These are phyloP conservation scores for Dioszegia aurantiaca DNA, from an alignment of 768 basidiomycete species.

Conservation along the genomic window DNA sequence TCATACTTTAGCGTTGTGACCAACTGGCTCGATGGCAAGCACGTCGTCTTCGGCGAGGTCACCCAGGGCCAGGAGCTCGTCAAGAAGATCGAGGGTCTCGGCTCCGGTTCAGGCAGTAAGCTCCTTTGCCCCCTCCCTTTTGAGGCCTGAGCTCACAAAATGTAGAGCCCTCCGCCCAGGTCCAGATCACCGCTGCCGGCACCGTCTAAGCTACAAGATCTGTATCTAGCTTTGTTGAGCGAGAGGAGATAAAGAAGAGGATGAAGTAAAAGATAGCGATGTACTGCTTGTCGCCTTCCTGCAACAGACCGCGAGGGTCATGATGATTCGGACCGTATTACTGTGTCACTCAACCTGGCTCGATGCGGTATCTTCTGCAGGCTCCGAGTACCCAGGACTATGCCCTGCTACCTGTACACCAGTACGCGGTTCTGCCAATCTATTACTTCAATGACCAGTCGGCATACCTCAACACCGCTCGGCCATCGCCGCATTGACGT, in stretches of 20 bases:
- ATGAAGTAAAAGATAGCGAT: conserved; percentile 15
- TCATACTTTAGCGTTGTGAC: conserved; percentile 51
- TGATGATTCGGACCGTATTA: too few relatives aligned
- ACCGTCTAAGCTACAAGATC: conserved; percentile 17
- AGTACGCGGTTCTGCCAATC: too few relatives aligned
- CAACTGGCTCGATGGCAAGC: conserved; percentile 57
- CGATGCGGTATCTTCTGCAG: too few relatives aligned
- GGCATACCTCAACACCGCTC: too few relatives aligned
- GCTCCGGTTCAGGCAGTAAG: conserved; percentile 48
- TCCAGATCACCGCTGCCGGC: conserved; percentile 23
- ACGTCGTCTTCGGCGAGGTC: conserved; percentile 53
- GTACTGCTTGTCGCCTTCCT: conserved; percentile 9
- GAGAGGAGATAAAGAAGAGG: background rate
- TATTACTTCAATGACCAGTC: too few relatives aligned
- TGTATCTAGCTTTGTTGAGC: background rate
- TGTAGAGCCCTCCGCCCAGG: conserved; percentile 24
- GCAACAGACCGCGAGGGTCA: too few relatives aligned
- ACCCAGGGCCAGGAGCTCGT: conserved; percentile 45
- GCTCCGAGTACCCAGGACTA: too few relatives aligned
- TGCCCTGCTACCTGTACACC: too few relatives aligned
- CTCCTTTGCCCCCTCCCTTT: too few relatives aligned
- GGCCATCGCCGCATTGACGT: too few relatives aligned
- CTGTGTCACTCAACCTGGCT: too few relatives aligned
- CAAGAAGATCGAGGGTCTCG: conserved; percentile 47
- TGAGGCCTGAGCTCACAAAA: conserved; percentile 3